These are phyloP conservation scores for Sporothrix brasiliensis DNA, from an alignment of 2,329 filamentous ascomycete species.

Conservation along the genomic window DNA sequence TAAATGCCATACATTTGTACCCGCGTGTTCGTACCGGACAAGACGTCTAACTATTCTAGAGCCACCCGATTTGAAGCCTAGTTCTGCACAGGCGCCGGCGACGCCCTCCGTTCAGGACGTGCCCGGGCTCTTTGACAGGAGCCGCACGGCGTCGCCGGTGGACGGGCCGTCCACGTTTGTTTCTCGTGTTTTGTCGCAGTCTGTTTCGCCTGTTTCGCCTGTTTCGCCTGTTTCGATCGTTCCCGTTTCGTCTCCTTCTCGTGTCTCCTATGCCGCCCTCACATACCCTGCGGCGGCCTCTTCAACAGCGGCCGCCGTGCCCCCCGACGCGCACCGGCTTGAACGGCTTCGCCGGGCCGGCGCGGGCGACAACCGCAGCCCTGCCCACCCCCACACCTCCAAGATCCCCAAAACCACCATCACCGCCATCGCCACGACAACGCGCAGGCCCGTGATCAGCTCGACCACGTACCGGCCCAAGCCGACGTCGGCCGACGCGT, in stretches of 20 bases:
- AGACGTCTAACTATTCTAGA: conserved; percentile 32
- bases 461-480: conserved; percentile 33
- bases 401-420: conserved; percentile 21
- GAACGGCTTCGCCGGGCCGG: conserved; percentile 2
- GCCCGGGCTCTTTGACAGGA: conserved; percentile 28
- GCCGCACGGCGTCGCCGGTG: conserved; percentile 21
- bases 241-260: neutral
- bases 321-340: conserved; percentile 3
- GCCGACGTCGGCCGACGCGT: conserved; percentile 33
- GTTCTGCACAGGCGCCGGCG: conserved; percentile 22
- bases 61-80: conserved; percentile 30
- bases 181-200: conserved; percentile 3
- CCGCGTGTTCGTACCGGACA: neutral
- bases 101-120: conserved; percentile 28
- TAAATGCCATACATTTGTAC: too few relatives aligned
- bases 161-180: conserved; percentile 1
- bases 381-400: neutral
- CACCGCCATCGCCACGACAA: conserved; percentile 24
- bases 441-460: conserved; percentile 29
- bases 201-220: neutral
- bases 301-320: conserved; percentile 19
- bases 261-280: neutral
- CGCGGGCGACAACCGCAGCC: neutral
- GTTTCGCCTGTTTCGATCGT: too few relatives aligned
- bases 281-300: neutral